Evolutionary conservation across 2,329 filamentous ascomycete species (phyloP).

Genomic region (Helicocarpus griseus): DNA sequence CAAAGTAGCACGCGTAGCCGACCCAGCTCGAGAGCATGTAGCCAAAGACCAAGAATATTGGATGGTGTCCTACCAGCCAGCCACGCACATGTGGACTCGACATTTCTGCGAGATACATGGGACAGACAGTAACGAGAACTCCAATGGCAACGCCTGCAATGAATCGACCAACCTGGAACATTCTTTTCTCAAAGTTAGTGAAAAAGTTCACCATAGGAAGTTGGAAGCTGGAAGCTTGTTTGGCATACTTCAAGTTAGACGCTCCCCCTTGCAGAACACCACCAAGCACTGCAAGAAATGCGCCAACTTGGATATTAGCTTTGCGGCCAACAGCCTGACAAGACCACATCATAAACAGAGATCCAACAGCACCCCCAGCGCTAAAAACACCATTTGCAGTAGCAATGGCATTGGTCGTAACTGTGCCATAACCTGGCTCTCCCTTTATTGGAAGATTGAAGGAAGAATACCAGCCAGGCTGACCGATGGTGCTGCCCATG

Average conservation of each 20-base stretch:
- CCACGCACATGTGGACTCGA: conserved; percentile 32
- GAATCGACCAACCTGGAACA: conserved; percentile 38
- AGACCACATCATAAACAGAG: conserved; percentile 43
- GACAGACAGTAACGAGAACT: conserved; percentile 34
- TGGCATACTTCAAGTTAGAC: conserved; percentile 31
- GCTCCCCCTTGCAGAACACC: conserved; percentile 40
- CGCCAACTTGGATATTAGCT: conserved; percentile 39
- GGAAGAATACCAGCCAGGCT: conserved; percentile 43
- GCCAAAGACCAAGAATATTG: conserved; percentile 40
- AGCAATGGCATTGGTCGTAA: conserved; percentile 39
- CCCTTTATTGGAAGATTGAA: conserved; percentile 38
- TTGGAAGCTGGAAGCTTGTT: background rate
- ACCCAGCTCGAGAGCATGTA: conserved; percentile 39
- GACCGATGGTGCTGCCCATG: conserved; percentile 44
- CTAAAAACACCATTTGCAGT: conserved; percentile 42
- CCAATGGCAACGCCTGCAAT: conserved; percentile 35
- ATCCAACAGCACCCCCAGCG: conserved; percentile 39
- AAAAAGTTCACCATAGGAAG: background rate
- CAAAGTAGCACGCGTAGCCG: conserved; percentile 38
- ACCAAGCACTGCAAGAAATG: conserved; percentile 35
- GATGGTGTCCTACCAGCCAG: conserved; percentile 38
- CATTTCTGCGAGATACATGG: conserved; percentile 39
- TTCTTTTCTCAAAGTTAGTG: conserved; percentile 17
- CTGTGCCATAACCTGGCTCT: conserved; percentile 36
- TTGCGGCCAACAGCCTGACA: conserved; percentile 37